Base-by-base conservation (phyloP, 83 land plant species). In the Larix sibirica region DNA sequence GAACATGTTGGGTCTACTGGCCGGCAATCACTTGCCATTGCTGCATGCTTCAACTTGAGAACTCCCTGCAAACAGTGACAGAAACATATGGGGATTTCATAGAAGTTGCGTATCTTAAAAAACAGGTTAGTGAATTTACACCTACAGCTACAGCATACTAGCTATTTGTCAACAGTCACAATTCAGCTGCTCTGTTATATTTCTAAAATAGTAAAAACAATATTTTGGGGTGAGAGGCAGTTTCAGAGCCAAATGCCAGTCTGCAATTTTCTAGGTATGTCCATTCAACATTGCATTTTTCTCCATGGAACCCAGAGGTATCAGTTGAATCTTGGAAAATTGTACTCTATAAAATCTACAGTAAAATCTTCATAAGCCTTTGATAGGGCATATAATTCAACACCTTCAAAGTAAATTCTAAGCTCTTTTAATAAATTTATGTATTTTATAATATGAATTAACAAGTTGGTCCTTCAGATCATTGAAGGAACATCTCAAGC, bases 1-100 rank as follows among this genome's bases (percentile, higher is more conserved):
- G 90, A 83, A 81, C 99, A 97, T 20, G 97, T 91, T 10, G 94
- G 86, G 87, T 97, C 99, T 81, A 97, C 82, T 10, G 99, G 98
- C 21, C 97, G 89, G 70, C 80, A 82, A 80, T 97, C 99, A 79
- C 85, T 84, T 36, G 96, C 97, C 99, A 97, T 97, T 18, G 90
- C 91, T 71, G 90, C 89, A 90, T 97, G 94, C 79, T 91, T 97
- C 56, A 97, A 91, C 83, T 91, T 97, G 67, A 97, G 83, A 44
- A 96, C 90, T 33, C 98, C 98, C 98, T 96, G 85, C 24, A 71
- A 26, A 42, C 14, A 73, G 26, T 42, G 44, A n/a, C 77, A 42
- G 24, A 23, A 73, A 8, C 20, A 42, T n/a, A n/a, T 38, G 13
- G 20, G 1, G 2, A 71, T 71, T n/a, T n/a, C 23, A 20, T 31